Conservation (phyloP, 179 eudicot species). For the Silene coronaria region DNA sequence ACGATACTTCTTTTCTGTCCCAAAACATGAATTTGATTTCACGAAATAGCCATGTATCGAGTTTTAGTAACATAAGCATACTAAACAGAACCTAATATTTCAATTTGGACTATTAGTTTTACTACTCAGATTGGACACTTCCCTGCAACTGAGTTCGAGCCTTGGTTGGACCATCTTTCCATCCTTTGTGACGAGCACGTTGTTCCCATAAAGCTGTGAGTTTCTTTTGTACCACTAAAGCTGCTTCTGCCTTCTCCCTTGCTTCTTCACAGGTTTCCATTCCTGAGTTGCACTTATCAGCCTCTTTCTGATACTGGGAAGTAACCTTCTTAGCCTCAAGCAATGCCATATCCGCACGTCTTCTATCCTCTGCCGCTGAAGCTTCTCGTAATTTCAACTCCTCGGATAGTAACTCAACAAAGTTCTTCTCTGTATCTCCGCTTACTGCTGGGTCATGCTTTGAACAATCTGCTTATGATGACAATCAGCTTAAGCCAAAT, state of each 20-base stretch:
- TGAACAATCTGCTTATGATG: slow-evolving; percentile 34
- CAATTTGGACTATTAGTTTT: not conserved
- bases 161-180: slow-evolving; percentile 43
- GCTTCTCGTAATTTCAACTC: slow-evolving; percentile 66
- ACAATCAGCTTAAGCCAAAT: not conserved
- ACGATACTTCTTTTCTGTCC: too few relatives aligned
- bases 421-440: slow-evolving; percentile 44
- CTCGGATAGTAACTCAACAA: slow-evolving; percentile 39
- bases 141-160: slow-evolving; percentile 27
- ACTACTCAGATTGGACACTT: slow-evolving; percentile 32
- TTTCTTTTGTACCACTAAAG: slow-evolving; percentile 58
- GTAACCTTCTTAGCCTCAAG: slow-evolving; percentile 60
- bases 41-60: not conserved
- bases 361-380: slow-evolving; percentile 52
- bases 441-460: slow-evolving; percentile 40
- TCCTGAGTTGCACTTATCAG: slow-evolving; percentile 77
- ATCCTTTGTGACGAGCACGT: slow-evolving; percentile 68
- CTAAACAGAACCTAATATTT: not conserved
- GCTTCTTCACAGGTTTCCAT: slow-evolving; percentile 83
- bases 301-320: slow-evolving; percentile 77
- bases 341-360: slow-evolving; percentile 53
- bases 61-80: not conserved
- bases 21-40: too few relatives aligned
- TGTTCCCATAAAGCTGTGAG: slow-evolving; percentile 60
- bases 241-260: slow-evolving; percentile 72